A percentile compares a stretch with the other conserved stretches of the same genome.
Conservation (phyloP, 345 rosid species). For the Ceriops zippeliana region DNA sequence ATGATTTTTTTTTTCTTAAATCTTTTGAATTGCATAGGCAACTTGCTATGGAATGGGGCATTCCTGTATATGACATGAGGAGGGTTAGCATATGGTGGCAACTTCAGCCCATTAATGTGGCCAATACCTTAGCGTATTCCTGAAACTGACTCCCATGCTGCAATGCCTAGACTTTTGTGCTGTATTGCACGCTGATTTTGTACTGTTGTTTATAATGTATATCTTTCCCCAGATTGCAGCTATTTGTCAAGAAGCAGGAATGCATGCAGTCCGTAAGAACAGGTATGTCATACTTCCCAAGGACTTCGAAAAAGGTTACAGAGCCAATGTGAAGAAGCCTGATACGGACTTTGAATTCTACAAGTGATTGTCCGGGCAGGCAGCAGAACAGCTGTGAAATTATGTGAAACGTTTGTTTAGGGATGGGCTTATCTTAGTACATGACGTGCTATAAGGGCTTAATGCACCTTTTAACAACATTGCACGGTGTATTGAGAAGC, state of each 20-base stretch:
- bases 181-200: background rate
- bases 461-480: too few species aligned
- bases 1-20: too few species aligned
- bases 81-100: background rate
- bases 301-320: conserved; percentile 97
- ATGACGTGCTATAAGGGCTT: too few species aligned
- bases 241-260: conserved; percentile 98
- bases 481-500: background rate
- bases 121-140: background rate
- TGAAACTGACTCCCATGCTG: background rate
- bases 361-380: conserved; percentile 39
- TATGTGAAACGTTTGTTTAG: too few species aligned
- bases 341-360: conserved; percentile 97
- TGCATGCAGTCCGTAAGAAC: conserved; percentile 99
- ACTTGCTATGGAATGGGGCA: background rate
- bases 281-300: conserved; percentile 93
- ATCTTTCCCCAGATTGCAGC: conserved; percentile 71
- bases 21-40: too few species aligned
- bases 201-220: background rate
- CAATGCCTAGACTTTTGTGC: background rate
- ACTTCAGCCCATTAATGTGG: background rate
- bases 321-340: conserved; percentile 98
- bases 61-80: too few species aligned
- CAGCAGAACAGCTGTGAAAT: too few species aligned
- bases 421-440: too few species aligned